Percentiles rank a stretch among this genome's conserved stretches.
These are phyloP conservation scores for Ascochyta lentis DNA, from an alignment of 2,329 filamentous ascomycete genomes.

Conservation along the genomic window DNA sequence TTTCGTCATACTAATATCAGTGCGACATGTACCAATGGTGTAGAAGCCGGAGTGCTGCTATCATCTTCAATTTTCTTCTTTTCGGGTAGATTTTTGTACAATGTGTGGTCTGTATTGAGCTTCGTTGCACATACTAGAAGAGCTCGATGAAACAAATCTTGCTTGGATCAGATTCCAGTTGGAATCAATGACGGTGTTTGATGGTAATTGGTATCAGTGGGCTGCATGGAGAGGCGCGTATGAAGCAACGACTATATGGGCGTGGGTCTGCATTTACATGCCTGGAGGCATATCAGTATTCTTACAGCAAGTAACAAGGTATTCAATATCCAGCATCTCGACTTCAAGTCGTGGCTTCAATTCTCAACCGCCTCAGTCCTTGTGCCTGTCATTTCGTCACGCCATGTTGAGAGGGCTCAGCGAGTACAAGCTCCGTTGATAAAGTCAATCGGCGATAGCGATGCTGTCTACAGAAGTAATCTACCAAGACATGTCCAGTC, in stretches of 20 bases:
- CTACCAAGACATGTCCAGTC: background rate
- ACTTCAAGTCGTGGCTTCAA: background rate
- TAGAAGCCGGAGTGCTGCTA: background rate
- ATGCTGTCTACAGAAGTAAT: background rate
- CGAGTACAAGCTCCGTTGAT: background rate
- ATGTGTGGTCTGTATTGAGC: conserved; percentile 6
- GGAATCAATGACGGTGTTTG: background rate
- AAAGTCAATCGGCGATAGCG: background rate
- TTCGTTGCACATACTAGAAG: conserved; percentile 13
- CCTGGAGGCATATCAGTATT: conserved; percentile 5
- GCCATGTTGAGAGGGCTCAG: background rate
- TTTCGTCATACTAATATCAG: conserved; percentile 35
- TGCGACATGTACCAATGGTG: background rate
- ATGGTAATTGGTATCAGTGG: background rate
- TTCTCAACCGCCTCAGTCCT: too few relatives aligned
- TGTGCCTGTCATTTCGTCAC: too few relatives aligned
- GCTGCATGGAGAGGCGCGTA: conserved; percentile 3
- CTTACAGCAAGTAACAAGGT: conserved; percentile 13
- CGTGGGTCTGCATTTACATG: conserved; percentile 16
- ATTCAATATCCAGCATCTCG: background rate
- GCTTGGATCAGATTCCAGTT: background rate
- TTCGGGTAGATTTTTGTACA: background rate
- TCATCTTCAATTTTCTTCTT: background rate
- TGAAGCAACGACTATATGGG: conserved; percentile 3
- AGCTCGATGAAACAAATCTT: background rate